A percentile compares a stretch with the other conserved stretches of the same genome.
Conservation (phyloP, 2,329 filamentous ascomycete species). For the Lecanicillium sp. region DNA sequence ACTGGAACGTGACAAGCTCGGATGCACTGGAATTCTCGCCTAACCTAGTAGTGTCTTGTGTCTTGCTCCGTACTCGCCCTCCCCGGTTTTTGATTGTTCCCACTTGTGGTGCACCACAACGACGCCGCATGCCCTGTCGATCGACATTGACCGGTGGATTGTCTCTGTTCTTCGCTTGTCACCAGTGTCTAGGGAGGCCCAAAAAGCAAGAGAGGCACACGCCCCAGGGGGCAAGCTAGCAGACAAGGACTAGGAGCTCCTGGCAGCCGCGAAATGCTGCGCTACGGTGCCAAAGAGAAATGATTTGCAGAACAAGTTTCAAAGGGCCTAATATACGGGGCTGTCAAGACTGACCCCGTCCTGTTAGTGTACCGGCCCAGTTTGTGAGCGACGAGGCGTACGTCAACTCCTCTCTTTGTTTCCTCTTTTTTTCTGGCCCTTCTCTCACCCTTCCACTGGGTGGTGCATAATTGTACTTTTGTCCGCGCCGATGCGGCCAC, state of each 20-base stretch:
- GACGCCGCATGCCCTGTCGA: slow-evolving; percentile 10
- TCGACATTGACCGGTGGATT: slow-evolving; percentile 5
- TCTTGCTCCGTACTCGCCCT: neutral
- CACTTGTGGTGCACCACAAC: neutral
- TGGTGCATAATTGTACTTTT: neutral
- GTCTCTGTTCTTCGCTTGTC: neutral
- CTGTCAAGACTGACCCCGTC: neutral
- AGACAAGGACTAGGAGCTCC: neutral
- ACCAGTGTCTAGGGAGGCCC: neutral
- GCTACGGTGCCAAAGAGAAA: slow-evolving; percentile 7
- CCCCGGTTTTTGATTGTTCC: neutral
- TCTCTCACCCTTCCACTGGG: neutral
- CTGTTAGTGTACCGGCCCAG: neutral
- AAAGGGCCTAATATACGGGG: neutral
- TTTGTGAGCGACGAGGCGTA: neutral
- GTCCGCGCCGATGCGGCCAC: neutral
- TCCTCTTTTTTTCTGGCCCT: neutral
- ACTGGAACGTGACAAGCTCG: no score
- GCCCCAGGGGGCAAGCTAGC: neutral
- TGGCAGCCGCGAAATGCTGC: neutral
- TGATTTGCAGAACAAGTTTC: slow-evolving; percentile 13
- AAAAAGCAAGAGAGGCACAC: neutral
- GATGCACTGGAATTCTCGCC: no score
- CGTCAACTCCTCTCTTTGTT: neutral
- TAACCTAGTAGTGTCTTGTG: no score